These are phyloP conservation scores for Lactarius indigo DNA, from an alignment of 768 basidiomycete species.

Conservation along the genomic window DNA sequence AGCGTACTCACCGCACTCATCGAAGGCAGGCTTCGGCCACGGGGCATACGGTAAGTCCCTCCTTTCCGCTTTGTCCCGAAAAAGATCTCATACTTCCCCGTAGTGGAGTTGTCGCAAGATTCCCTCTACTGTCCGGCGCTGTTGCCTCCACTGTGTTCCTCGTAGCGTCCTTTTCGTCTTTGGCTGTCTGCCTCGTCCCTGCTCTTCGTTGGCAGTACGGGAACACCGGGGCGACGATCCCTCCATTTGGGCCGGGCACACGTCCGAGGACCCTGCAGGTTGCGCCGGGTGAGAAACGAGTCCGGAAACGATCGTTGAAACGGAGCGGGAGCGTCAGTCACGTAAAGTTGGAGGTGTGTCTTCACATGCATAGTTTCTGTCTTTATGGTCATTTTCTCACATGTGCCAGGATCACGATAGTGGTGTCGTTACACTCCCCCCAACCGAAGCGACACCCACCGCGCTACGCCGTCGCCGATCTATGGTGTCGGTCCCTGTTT, in stretches of 20 bases:
- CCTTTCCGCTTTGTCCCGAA: neutral
- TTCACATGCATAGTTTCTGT: neutral
- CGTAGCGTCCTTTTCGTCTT: slow-evolving; percentile 33
- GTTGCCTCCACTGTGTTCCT: slow-evolving; percentile 37
- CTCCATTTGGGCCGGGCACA: neutral
- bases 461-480: slow-evolving; percentile 24
- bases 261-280: slow-evolving; percentile 12
- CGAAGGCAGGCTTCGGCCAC: slow-evolving; percentile 57
- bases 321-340: slow-evolving; percentile 17
- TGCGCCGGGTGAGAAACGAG: slow-evolving; percentile 9
- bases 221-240: neutral
- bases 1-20: slow-evolving; percentile 61
- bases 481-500: slow-evolving; percentile 12
- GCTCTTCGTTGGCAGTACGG: slow-evolving; percentile 32
- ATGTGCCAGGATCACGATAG: slow-evolving; percentile 18
- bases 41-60: slow-evolving; percentile 60
- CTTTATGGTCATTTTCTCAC: neutral
- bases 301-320: slow-evolving; percentile 23
- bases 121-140: slow-evolving; percentile 56
- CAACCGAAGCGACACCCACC: slow-evolving; percentile 1
- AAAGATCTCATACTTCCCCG: slow-evolving; percentile 11
- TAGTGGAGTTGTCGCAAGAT: slow-evolving; percentile 68
- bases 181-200: slow-evolving; percentile 34
- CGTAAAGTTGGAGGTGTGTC: slow-evolving; percentile 17
- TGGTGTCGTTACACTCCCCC: slow-evolving; percentile 7